These are phyloP conservation scores for Fusarium aywerte DNA, from an alignment of 2,329 filamentous ascomycete species.

Conservation along the genomic window DNA sequence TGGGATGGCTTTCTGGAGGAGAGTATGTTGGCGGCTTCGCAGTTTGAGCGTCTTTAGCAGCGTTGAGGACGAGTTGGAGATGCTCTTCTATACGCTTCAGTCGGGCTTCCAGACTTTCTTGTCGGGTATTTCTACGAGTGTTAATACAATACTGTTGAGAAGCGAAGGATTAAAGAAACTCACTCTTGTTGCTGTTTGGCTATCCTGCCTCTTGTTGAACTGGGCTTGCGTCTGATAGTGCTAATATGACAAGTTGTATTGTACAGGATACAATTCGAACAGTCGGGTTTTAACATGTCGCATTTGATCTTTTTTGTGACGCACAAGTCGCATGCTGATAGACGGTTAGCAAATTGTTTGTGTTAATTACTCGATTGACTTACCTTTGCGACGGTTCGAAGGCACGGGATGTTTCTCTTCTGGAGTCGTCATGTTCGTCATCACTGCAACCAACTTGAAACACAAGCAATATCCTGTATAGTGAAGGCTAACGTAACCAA, in stretches of 20 bases:
- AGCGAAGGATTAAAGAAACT: not conserved
- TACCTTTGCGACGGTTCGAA: slow-evolving; percentile 42
- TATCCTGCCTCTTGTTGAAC: slow-evolving; percentile 31
- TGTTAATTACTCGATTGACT: not conserved
- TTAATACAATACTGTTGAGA: slow-evolving; percentile 9
- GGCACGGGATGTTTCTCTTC: slow-evolving; percentile 28
- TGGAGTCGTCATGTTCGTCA: slow-evolving; percentile 6
- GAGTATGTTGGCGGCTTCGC: not conserved
- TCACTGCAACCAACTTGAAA: not conserved
- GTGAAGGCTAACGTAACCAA: no score
- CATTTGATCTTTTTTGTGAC: slow-evolving; percentile 61
- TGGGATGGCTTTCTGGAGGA: slow-evolving; percentile 25
- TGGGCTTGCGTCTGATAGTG: slow-evolving; percentile 43
- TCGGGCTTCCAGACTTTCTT: slow-evolving; percentile 40
- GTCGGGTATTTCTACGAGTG: not conserved
- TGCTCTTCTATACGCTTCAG: slow-evolving; percentile 49
- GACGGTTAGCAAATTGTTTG: not conserved
- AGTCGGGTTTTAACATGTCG: slow-evolving; percentile 57
- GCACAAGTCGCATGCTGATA: slow-evolving; percentile 56
- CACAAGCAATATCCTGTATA: fast-evolving
- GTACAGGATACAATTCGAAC: slow-evolving; percentile 58
- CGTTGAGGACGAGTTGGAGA: slow-evolving; percentile 48
- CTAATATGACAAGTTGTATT: slow-evolving; percentile 52
- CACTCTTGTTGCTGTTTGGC: slow-evolving; percentile 31
- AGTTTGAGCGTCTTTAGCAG: slow-evolving; percentile 29